These are phyloP conservation scores for Cytospora schulzeri DNA, from an alignment of 2,329 filamentous ascomycete species.

Conservation along the genomic window DNA sequence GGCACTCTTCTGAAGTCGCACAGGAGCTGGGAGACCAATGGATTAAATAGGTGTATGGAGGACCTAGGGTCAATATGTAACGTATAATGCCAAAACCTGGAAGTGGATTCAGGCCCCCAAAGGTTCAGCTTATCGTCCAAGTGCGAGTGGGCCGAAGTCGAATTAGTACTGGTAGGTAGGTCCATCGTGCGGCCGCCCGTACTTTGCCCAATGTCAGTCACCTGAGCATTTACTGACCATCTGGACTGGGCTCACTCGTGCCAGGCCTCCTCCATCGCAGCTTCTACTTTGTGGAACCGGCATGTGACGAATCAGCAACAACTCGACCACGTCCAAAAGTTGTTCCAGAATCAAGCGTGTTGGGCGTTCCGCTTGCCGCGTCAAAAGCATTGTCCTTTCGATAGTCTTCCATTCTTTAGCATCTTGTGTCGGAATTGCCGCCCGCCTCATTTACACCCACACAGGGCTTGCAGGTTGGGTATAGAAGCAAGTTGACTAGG, in stretches of 20 bases:
- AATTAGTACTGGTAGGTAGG: too few species aligned
- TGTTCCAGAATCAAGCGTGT: not conserved
- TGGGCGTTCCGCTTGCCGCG: not conserved
- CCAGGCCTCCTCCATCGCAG: not conserved
- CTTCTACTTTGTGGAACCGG: not conserved
- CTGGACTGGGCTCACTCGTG: too few species aligned
- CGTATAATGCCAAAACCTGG: not conserved
- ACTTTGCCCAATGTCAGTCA: not conserved
- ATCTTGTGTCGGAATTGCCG: not conserved
- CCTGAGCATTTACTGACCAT: not conserved
- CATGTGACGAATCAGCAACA: not conserved
- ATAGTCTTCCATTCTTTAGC: not conserved
- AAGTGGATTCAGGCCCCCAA: not conserved
- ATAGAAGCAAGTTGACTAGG: not conserved
- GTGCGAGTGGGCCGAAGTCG: too few species aligned
- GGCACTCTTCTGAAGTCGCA: not conserved
- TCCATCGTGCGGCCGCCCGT: not conserved
- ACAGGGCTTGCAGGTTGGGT: not conserved
- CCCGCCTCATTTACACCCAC: not conserved
- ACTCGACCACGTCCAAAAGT: not conserved
- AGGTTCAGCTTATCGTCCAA: too few species aligned
- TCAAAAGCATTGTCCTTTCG: not conserved
- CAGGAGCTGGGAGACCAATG: not conserved
- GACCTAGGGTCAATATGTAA: not conserved
- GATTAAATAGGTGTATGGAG: not conserved